A percentile compares a stretch with the other conserved stretches of the same genome.
Conservation (phyloP, 2,329 filamentous ascomycete species). For the Davidsoniella australis region DNA sequence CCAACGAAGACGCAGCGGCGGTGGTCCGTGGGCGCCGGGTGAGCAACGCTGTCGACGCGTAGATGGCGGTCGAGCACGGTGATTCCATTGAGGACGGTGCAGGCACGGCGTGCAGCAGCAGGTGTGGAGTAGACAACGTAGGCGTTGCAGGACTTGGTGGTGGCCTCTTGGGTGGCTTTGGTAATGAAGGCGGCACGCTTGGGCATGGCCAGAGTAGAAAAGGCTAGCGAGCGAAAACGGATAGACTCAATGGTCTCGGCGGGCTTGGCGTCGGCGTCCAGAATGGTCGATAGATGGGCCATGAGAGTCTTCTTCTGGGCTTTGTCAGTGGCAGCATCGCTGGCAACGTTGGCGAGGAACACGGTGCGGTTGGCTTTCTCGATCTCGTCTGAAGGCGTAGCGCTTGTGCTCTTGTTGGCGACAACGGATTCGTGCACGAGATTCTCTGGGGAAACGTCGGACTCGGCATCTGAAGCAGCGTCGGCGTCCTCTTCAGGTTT, state of each 20-base stretch:
- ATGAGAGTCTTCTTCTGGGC: slow-evolving; percentile 61
- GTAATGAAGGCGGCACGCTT: slow-evolving; percentile 92
- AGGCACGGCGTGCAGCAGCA: slow-evolving; percentile 58
- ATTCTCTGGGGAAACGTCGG: slow-evolving; percentile 21
- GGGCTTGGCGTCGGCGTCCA: slow-evolving; percentile 34
- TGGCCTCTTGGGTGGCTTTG: slow-evolving; percentile 76
- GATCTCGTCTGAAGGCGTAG: slow-evolving; percentile 30
- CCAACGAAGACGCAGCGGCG: slow-evolving; percentile 89
- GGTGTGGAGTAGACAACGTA: slow-evolving; percentile 76
- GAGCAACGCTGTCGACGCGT: slow-evolving; percentile 77
- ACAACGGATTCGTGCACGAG: slow-evolving; percentile 39
- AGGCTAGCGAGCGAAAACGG: slow-evolving; percentile 86
- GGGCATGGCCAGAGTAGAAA: slow-evolving; percentile 57
- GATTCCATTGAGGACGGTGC: slow-evolving; percentile 64
- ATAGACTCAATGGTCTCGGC: slow-evolving; percentile 72
- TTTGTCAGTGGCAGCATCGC: slow-evolving; percentile 66
- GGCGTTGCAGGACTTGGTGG: slow-evolving; percentile 83
- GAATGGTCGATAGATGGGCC: slow-evolving; percentile 60
- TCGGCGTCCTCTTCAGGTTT: slow-evolving; percentile 33
- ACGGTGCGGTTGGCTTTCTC: slow-evolving; percentile 82
- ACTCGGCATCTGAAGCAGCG: slow-evolving; percentile 25
- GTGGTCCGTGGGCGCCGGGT: slow-evolving; percentile 68
- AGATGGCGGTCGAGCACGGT: slow-evolving; percentile 74
- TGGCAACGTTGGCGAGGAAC: slow-evolving; percentile 84
- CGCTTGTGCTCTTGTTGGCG: slow-evolving; percentile 14